Evolutionary conservation across 352 stramenopile genomes (phyloP).

Genomic region (Thraustotheca clavata): DNA sequence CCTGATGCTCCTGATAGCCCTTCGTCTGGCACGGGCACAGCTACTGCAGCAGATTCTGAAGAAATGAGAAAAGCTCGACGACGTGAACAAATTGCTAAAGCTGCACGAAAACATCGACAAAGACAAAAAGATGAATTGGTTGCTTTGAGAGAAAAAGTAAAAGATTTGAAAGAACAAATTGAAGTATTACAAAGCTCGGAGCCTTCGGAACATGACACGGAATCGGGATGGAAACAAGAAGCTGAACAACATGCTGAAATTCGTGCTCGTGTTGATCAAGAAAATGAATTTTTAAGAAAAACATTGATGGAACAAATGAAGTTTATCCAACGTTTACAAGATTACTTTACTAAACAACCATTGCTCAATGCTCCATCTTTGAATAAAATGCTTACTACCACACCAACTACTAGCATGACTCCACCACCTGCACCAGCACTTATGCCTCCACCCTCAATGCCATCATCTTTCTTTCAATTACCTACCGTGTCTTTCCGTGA

Average conservation of each 20-base stretch:
- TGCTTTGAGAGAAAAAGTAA: conserved; percentile 74
- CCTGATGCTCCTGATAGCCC: conserved; percentile 7
- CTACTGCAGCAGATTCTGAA: conserved; percentile 44
- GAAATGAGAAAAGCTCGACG: conserved; percentile 83
- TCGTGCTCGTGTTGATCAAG: conserved; percentile 75
- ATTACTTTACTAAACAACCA: conserved; percentile 86
- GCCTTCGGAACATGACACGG: conserved; percentile 82
- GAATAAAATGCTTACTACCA: conserved; percentile 46
- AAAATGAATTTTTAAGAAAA: conserved; percentile 84
- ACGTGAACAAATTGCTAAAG: conserved; percentile 81
- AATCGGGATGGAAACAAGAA: conserved; percentile 83
- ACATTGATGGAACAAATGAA: conserved; percentile 89
- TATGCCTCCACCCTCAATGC: conserved; percentile 24
- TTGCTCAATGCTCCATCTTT: conserved; percentile 68
- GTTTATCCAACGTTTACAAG: conserved; percentile 83
- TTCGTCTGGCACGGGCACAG: conserved; percentile 1
- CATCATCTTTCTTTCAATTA: conserved; percentile 48
- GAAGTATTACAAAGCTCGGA: conserved; percentile 82
- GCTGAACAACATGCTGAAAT: conserved; percentile 83
- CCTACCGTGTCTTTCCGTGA: conserved; percentile 75
- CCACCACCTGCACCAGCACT: conserved; percentile 10
- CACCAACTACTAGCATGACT: conserved; percentile 25
- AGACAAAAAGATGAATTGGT: conserved; percentile 84
- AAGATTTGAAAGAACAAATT: conserved; percentile 85
- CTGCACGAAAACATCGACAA: conserved; percentile 77